Conservation (phyloP, 768 basidiomycete species). For the Termitomyces sp. region DNA sequence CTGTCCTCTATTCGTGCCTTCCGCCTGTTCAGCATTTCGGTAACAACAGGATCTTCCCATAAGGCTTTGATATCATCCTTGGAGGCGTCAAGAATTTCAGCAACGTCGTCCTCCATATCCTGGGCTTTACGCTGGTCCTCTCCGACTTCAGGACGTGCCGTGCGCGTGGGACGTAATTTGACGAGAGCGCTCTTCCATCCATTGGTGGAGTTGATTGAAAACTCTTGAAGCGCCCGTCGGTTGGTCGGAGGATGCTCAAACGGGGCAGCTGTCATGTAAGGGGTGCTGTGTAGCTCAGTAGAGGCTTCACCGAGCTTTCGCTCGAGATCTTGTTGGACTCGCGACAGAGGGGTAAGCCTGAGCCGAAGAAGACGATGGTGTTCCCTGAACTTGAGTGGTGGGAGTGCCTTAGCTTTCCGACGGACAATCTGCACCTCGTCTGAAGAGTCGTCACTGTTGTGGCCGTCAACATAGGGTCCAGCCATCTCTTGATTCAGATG, state of each 20-base stretch:
- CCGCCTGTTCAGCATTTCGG: conserved; percentile 52
- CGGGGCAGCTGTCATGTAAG: conserved; percentile 36
- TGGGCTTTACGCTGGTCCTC: conserved; percentile 25
- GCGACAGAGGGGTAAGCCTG: conserved; percentile 53
- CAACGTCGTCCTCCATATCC: conserved; percentile 50
- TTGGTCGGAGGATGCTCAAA: conserved; percentile 26
- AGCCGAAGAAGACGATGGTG: conserved; percentile 58
- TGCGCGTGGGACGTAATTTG: conserved; percentile 41
- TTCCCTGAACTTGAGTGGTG: conserved; percentile 52
- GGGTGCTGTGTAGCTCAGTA: conserved; percentile 43
- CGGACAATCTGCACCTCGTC: conserved; percentile 31
- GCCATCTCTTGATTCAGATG: conserved; percentile 56
- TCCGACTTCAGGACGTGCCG: conserved; percentile 18
- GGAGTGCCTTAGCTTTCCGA: conserved; percentile 33
- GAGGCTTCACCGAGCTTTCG: conserved; percentile 55
- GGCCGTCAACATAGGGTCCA: conserved; percentile 23
- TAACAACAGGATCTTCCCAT: conserved; percentile 65
- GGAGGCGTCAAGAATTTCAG: conserved; percentile 57
- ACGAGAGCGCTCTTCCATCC: conserved; percentile 67
- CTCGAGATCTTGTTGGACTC: conserved; percentile 60
- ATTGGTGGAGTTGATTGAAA: conserved; percentile 58
- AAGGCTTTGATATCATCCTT: conserved; percentile 63
- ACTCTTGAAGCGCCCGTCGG: conserved; percentile 39
- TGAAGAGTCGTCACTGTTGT: conserved; percentile 35
- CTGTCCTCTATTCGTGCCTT: conserved; percentile 62